Conservation (phyloP, 331 rosid genomes). For the Cydonia oblonga region DNA sequence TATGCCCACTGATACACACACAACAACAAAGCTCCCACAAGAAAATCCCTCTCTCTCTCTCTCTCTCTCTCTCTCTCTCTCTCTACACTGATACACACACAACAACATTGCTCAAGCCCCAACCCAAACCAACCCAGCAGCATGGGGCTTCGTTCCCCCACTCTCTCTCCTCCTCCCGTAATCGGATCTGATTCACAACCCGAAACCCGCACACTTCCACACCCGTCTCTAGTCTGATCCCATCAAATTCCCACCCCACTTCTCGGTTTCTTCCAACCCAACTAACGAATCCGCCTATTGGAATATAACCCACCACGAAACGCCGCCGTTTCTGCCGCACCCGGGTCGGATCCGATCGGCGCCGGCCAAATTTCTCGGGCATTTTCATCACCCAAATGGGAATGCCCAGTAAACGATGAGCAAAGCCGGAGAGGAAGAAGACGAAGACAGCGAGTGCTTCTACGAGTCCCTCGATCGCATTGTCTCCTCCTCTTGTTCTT, state of each 20-base stretch:
- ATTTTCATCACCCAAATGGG: constrained; percentile 49
- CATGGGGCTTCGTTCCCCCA: constrained; percentile 64
- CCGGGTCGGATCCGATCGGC: constrained; percentile 38
- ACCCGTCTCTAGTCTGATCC: constrained; percentile 27
- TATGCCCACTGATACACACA: too few relatives aligned
- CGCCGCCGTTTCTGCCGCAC: neutral
- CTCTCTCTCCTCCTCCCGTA: constrained; percentile 11
- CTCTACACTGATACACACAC: neutral
- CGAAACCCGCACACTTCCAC: constrained; percentile 23
- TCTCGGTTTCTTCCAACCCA: neutral
- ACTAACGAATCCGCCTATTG: neutral
- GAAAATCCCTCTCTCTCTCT: neutral
- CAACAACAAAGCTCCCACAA: neutral
- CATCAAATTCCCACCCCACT: constrained; percentile 8
- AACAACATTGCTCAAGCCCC: constrained; percentile 24
- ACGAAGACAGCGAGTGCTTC: constrained; percentile 49
- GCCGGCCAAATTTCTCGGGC: constrained; percentile 13
- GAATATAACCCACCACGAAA: neutral
- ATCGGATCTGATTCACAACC: constrained; percentile 59
- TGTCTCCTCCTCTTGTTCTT: constrained; percentile 71
- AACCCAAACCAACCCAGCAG: constrained; percentile 30
- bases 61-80: neutral
- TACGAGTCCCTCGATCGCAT: constrained; percentile 88
- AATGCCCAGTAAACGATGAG: constrained; percentile 69
- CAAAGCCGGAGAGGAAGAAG: constrained; percentile 50